These are phyloP conservation scores for Coemansia sp. DNA, from an alignment of 192 early-diverging fungal genomes.

Conservation along the genomic window DNA sequence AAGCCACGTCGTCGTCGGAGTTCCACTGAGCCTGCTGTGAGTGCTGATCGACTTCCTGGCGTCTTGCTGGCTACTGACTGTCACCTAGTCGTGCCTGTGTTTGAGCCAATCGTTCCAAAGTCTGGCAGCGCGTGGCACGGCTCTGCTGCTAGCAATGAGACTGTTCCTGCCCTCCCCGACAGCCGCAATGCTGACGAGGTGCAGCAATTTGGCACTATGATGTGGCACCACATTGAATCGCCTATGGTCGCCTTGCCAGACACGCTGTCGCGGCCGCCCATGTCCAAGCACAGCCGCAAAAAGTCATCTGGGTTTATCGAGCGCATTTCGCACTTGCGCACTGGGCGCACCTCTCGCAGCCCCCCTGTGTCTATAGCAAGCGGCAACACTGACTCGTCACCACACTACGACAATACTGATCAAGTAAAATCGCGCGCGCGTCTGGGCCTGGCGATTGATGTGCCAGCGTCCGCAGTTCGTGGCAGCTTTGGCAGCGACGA, in stretches of 20 bases:
- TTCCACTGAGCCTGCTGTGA: constrained; percentile 13
- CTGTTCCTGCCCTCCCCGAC: constrained; percentile 7
- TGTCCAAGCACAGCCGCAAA: constrained; percentile 34
- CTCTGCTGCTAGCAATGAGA: background rate
- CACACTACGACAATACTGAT: constrained; percentile 13
- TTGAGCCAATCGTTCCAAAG: constrained; percentile 9
- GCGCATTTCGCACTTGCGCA: constrained; percentile 22
- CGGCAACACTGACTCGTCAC: background rate
- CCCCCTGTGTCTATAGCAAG: background rate
- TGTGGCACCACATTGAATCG: constrained; percentile 11
- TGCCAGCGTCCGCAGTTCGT: background rate
- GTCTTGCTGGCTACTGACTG: constrained; percentile 19
- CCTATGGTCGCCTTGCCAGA: background rate
- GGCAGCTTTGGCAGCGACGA: constrained; percentile 2
- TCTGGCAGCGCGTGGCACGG: background rate
- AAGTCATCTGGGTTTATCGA: constrained; percentile 43
- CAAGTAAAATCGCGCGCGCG: constrained; percentile 42
- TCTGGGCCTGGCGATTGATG: constrained; percentile 16
- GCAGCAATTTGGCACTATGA: background rate
- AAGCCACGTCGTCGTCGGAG: constrained; percentile 30
- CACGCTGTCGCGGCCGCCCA: background rate
- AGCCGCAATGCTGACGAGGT: constrained; percentile 8
- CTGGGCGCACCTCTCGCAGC: constrained; percentile 9
- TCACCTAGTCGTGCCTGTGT: constrained; percentile 20
- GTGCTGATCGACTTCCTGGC: constrained; percentile 22